Conservation (phyloP, 768 basidiomycete species). For the Candolleomyces aberdarensis region DNA sequence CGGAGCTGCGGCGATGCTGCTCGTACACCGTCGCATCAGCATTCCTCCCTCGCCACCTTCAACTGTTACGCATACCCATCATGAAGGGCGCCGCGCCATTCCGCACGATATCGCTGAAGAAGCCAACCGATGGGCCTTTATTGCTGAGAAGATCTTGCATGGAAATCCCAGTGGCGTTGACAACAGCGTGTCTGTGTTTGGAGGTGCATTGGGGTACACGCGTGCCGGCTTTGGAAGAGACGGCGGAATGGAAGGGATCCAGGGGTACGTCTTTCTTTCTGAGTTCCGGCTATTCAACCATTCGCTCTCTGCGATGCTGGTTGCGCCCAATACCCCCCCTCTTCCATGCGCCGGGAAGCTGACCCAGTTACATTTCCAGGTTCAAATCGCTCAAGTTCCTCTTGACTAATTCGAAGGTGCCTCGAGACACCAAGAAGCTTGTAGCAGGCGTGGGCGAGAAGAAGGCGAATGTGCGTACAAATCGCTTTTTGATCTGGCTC, state of each 20-base stretch:
- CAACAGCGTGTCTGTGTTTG: slow-evolving; percentile 90
- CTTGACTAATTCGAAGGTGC: slow-evolving; percentile 89
- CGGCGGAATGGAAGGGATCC: slow-evolving; percentile 80
- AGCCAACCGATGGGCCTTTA: slow-evolving; percentile 91
- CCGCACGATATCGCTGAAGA: slow-evolving; percentile 64
- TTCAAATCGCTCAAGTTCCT: slow-evolving; percentile 91
- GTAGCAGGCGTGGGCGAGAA: slow-evolving; percentile 85
- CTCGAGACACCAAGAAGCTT: slow-evolving; percentile 90
- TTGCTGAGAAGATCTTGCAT: slow-evolving; percentile 94
- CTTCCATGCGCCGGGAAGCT: slow-evolving; percentile 4
- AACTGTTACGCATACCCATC: slow-evolving; percentile 57
- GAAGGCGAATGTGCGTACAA: slow-evolving; percentile 51
- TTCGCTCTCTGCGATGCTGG: not conserved
- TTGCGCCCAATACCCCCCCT: not conserved
- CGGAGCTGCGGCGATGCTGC: slow-evolving; percentile 73
- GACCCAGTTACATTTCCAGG: slow-evolving; percentile 36
- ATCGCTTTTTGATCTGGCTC: slow-evolving; percentile 1
- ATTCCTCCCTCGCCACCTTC: slow-evolving; percentile 51
- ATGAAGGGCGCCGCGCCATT: slow-evolving; percentile 64
- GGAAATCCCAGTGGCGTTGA: slow-evolving; percentile 98
- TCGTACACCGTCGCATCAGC: slow-evolving; percentile 67
- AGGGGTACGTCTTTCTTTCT: slow-evolving; percentile 58
- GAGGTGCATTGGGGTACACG: slow-evolving; percentile 89
- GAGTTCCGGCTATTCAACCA: slow-evolving; percentile 6
- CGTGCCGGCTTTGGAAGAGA: slow-evolving; percentile 74